Base-by-base conservation (phyloP, 805 yeast species). In the Kluyveromyces dobzhanskii region DNA sequence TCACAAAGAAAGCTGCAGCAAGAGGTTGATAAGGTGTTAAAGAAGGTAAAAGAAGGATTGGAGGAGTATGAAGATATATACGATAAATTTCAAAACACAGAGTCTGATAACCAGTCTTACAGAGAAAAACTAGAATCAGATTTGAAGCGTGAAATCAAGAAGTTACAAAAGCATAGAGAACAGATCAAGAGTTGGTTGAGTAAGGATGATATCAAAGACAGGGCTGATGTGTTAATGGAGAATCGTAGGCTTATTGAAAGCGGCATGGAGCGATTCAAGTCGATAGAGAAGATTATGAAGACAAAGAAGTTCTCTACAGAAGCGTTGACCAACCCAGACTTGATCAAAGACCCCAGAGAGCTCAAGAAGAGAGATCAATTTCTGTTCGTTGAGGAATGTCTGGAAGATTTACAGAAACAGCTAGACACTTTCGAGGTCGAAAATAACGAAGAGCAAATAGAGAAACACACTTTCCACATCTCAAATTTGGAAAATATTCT, bases 231-330 rank as follows among this genome's bases (percentile, higher is more conserved):
- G 36, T 66, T 85, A 46, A 69, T 80, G 41, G 97, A 90, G 52
- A 83, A 87, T 54, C 69, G 92, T 45, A 67, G 71, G 50, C 56
- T 76, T 37, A 83, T 83, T 47, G 81, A 76, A 52, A 66, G 67
- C 46, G 92, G 92, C 44, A 90, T 90, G 98, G 98, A 90, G 62
- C 75, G 87, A 51, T 92, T 90, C 65, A 92, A 92, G 59, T 90
- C 86, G 40, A 85, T 90, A 50, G 98, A 90, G 62, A 85, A 87
- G 64, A 77, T 81, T 46, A 81, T 85, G 75, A 90, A 90, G 65
- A 86, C 94, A 28, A 90, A 90, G 61, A 96, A 95, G 38, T 90
- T 85, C 58, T 79, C 92, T 24, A 86, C 85, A 55, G 97, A 92
- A 61, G 97, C 97, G 0, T 69, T 90, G 46, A 85, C 83, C 37